Percentiles rank a stretch among this genome's conserved stretches.
Evolutionary conservation across 352 stramenopile species (phyloP).

Genomic region (Globisporangium sylvaticum): DNA sequence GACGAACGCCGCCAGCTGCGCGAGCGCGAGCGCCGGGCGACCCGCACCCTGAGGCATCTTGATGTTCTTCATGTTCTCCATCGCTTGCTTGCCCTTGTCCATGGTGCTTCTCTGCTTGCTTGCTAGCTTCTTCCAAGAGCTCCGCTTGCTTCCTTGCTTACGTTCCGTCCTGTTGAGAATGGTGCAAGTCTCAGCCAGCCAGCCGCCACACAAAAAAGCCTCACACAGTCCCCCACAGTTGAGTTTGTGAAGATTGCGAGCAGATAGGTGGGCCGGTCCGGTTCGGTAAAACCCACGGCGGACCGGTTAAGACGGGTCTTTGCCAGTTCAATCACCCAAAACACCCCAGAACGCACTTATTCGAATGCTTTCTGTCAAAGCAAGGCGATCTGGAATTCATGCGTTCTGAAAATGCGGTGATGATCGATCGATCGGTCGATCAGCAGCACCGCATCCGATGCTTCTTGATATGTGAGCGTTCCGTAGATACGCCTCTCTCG

Average conservation of each 20-base stretch:
- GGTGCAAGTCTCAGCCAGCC: constrained; percentile 21
- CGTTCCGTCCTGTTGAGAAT: constrained; percentile 21
- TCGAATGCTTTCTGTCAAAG: background rate
- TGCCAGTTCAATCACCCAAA: background rate
- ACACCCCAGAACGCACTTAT: background rate
- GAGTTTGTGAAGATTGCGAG: constrained; percentile 7
- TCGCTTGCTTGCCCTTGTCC: constrained; percentile 82
- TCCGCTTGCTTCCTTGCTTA: constrained; percentile 11
- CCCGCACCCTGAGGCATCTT: constrained; percentile 74
- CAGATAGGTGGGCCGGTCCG: constrained; percentile 1
- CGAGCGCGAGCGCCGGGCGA: constrained; percentile 47
- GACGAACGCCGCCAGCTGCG: constrained; percentile 58
- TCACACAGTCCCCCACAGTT: background rate
- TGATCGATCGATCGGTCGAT: background rate
- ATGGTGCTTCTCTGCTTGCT: constrained; percentile 39
- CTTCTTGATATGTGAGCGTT: too few relatives aligned
- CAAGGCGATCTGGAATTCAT: background rate
- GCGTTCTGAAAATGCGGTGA: too few relatives aligned
- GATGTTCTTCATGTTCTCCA: constrained; percentile 90
- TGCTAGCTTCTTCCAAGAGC: constrained; percentile 1
- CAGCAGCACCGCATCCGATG: too few relatives aligned
- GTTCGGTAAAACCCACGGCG: background rate
- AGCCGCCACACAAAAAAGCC: constrained; percentile 9
- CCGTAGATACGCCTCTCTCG: too few relatives aligned
- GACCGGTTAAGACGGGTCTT: constrained; percentile 1